Evolutionary conservation across 768 basidiomycete species (phyloP).

Genomic region (Hericium erinaceus): DNA sequence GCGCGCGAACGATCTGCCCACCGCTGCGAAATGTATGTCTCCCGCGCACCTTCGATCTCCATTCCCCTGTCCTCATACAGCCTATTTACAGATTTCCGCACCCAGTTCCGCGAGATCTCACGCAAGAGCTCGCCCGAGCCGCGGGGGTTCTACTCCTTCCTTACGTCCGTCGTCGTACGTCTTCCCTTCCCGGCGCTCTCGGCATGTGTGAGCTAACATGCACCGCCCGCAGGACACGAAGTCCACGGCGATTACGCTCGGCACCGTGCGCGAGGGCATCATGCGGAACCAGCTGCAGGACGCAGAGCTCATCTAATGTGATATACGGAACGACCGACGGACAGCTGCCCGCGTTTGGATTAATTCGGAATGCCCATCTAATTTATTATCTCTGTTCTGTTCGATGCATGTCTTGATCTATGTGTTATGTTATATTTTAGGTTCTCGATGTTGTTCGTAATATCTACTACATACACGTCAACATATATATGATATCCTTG

Average conservation of each 20-base stretch:
- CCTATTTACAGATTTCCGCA: conserved; percentile 52
- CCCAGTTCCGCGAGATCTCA: conserved; percentile 70
- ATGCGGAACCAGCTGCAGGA: conserved; percentile 29
- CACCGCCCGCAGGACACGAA: conserved; percentile 48
- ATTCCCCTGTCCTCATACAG: not conserved
- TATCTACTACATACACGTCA: too few species aligned
- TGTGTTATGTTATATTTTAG: too few species aligned
- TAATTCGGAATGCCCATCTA: too few species aligned
- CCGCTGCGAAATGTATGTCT: conserved; percentile 59
- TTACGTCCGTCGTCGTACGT: conserved; percentile 72
- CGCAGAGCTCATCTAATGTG: not conserved
- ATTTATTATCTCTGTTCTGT: too few species aligned
- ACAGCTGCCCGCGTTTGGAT: too few species aligned
- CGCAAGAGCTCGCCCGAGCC: conserved; percentile 52
- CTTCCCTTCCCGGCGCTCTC: not conserved
- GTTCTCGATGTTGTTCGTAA: too few species aligned
- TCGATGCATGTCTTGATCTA: too few species aligned
- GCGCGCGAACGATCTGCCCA: conserved; percentile 57
- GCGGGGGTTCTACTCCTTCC: conserved; percentile 61
- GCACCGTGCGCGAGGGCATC: conserved; percentile 61
- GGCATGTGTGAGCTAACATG: conserved; percentile 7
- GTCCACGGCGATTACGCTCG: conserved; percentile 61
- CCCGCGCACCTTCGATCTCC: not conserved
- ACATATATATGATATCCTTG: too few species aligned
- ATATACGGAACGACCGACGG: too few species aligned